Conservation (phyloP, 1,284 basidiomycete species). For the Retiboletus flavoniger region DNA sequence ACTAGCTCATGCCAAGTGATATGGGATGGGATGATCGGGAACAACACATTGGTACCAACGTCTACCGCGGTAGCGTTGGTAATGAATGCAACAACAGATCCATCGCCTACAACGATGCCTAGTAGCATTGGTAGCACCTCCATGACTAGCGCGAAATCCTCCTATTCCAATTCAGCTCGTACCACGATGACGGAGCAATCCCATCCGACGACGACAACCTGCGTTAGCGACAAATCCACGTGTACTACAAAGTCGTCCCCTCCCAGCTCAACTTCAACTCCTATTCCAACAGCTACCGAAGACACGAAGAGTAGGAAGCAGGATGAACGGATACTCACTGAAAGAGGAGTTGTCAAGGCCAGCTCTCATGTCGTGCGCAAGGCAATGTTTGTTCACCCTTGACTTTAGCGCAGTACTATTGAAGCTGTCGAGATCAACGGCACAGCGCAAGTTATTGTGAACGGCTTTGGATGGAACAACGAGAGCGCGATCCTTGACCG, state of each 20-base stretch:
- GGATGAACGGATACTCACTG: background rate
- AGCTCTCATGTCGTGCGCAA: background rate
- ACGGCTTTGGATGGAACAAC: constrained; percentile 40
- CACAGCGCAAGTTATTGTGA: constrained; percentile 43
- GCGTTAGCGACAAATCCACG: background rate
- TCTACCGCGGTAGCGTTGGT: background rate
- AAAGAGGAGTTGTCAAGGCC: constrained; percentile 5
- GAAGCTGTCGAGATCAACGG: constrained; percentile 30
- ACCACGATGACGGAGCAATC: background rate
- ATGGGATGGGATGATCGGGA: constrained; percentile 42
- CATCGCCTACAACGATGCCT: background rate
- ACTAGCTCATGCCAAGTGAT: constrained; percentile 52
- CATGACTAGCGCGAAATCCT: background rate
- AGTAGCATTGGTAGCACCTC: background rate
- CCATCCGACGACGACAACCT: background rate
- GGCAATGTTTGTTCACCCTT: constrained; percentile 3
- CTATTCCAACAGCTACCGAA: background rate
- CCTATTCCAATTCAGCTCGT: background rate
- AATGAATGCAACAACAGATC: background rate
- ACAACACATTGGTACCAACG: constrained; percentile 9
- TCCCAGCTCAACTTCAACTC: background rate
- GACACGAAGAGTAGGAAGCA: background rate
- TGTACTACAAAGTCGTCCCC: background rate
- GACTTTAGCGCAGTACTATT: constrained; percentile 5
- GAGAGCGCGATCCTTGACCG: constrained; percentile 39